Percentiles rank a stretch among this genome's conserved stretches.
Evolutionary conservation across 345 rosid genomes (phyloP).

Genomic region (Populus deltoides): DNA sequence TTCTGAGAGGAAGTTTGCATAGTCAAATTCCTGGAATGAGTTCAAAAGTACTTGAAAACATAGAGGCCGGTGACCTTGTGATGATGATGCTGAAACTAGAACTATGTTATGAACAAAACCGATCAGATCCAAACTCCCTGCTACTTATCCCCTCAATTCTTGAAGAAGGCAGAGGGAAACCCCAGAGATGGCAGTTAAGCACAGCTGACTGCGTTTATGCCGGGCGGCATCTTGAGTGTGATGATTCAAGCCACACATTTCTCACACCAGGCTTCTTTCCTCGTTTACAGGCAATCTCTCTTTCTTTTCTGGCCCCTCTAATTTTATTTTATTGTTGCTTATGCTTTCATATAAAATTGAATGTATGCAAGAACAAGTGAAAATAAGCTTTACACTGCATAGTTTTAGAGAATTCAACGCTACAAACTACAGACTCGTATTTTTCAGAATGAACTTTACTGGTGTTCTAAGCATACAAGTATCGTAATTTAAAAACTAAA

Average conservation of each 20-base stretch:
- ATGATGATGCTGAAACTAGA: constrained; percentile 87
- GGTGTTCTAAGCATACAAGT: too few species aligned
- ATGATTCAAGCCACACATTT: constrained; percentile 85
- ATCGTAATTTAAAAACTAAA: too few species aligned
- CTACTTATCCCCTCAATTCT: constrained; percentile 81
- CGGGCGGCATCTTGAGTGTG: constrained; percentile 90
- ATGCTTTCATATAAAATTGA: neutral
- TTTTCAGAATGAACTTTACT: too few species aligned
- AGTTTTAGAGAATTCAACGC: too few species aligned
- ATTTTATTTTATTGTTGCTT: neutral
- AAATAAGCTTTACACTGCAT: neutral
- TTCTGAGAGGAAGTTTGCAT: constrained; percentile 66
- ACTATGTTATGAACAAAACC: constrained; percentile 77
- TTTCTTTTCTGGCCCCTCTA: neutral
- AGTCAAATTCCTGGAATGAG: constrained; percentile 85
- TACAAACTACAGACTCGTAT: too few species aligned
- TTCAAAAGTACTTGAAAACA: constrained; percentile 74
- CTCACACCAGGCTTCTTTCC: constrained; percentile 92
- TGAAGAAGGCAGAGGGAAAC: constrained; percentile 89
- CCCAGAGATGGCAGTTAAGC: constrained; percentile 73
- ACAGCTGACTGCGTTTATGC: constrained; percentile 54
- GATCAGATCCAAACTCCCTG: constrained; percentile 61
- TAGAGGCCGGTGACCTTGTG: constrained; percentile 64
- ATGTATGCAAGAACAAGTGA: neutral
- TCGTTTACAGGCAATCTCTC: constrained; percentile 67